Evolutionary conservation across 441 rosid species (phyloP).

Genomic region (Oxalis stricta): DNA sequence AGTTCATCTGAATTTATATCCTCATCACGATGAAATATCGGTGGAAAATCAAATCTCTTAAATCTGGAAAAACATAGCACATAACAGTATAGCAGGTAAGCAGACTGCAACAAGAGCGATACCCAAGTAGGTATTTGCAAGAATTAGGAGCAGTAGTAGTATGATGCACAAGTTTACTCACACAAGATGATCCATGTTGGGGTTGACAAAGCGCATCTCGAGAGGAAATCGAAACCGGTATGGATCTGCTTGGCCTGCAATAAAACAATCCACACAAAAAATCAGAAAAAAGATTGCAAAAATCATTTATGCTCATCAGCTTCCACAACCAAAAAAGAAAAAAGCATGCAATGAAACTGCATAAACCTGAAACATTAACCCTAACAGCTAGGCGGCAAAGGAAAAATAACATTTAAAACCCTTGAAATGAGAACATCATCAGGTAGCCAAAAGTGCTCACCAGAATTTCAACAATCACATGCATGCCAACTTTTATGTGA

Average conservation of each 20-base stretch:
- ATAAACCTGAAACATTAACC: too few species aligned
- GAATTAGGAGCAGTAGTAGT: not conserved
- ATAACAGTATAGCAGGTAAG: slow-evolving; percentile 8
- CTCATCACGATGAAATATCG: slow-evolving; percentile 83
- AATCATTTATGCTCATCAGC: not conserved
- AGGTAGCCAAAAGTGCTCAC: slow-evolving; percentile 26
- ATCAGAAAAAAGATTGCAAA: not conserved
- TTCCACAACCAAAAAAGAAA: not conserved
- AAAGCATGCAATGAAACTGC: too few species aligned
- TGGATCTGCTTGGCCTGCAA: slow-evolving; percentile 91
- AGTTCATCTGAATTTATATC: slow-evolving; percentile 66
- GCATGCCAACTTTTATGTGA: slow-evolving; percentile 91
- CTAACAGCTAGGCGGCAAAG: not conserved
- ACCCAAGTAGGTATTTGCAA: slow-evolving; percentile 4
- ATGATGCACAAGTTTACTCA: slow-evolving; percentile 23
- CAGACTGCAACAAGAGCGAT: too few species aligned
- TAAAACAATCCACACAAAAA: slow-evolving; percentile 3
- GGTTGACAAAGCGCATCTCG: slow-evolving; percentile 83
- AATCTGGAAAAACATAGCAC: slow-evolving; percentile 41
- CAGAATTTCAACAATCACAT: slow-evolving; percentile 80
- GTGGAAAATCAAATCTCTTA: slow-evolving; percentile 82
- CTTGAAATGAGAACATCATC: not conserved
- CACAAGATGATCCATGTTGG: slow-evolving; percentile 92
- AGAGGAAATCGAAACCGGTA: slow-evolving; percentile 86
- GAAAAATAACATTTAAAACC: not conserved